Conservation (phyloP, 495 filamentous ascomycete genomes). For the Penicillium mononematosum region DNA sequence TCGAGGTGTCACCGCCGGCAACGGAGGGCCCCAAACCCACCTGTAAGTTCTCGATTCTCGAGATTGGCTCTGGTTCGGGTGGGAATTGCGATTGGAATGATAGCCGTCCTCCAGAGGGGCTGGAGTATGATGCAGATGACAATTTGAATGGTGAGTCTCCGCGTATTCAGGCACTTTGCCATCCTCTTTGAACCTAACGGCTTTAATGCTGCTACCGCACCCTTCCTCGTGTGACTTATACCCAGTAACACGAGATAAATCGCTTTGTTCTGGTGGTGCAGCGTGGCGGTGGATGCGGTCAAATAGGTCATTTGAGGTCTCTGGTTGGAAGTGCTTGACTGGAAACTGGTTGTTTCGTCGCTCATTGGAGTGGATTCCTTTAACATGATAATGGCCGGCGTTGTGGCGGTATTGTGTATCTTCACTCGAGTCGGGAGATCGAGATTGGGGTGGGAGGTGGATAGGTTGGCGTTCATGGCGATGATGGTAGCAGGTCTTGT, state of each 20-base stretch:
- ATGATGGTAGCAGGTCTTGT: background rate
- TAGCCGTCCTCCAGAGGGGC: background rate
- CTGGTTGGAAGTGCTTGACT: background rate
- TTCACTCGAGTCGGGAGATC: background rate
- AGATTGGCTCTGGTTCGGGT: background rate
- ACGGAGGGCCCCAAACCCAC: constrained; percentile 6
- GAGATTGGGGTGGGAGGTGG: background rate
- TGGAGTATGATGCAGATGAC: background rate
- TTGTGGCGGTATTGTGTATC: background rate
- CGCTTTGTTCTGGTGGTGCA: background rate
- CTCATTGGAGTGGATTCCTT: background rate
- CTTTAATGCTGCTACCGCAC: background rate
- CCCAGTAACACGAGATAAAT: background rate
- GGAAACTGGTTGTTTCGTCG: no score
- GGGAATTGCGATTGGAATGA: background rate
- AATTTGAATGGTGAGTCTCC: background rate
- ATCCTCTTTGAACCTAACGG: constrained; percentile 2
- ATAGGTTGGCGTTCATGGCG: background rate
- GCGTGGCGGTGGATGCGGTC: background rate
- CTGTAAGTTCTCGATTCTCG: background rate
- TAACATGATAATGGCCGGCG: background rate
- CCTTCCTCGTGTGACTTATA: background rate
- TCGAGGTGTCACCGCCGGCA: background rate
- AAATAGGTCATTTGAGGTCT: background rate
- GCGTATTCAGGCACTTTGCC: background rate